Evolutionary conservation across 2,329 filamentous ascomycete genomes (phyloP).

Genomic region (Phialemoniopsis sp.): DNA sequence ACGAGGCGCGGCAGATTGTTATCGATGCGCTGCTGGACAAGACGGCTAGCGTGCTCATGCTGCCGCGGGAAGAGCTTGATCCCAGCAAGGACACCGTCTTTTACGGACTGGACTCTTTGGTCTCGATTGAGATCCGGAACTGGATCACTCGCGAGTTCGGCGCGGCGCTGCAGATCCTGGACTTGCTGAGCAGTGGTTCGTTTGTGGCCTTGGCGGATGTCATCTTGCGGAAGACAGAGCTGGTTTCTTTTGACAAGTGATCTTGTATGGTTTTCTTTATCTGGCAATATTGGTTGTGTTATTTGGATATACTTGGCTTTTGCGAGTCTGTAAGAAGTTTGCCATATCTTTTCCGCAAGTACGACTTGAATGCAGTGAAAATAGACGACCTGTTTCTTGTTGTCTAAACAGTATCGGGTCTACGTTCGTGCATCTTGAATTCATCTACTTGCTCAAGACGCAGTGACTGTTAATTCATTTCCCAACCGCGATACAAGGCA

Average conservation of each 20-base stretch:
- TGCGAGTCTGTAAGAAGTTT: no score
- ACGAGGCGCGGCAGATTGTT: slow-evolving; percentile 5
- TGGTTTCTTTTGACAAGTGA: slow-evolving; percentile 8
- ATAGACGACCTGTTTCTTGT: no score
- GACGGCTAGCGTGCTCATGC: slow-evolving; percentile 3
- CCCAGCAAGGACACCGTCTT: slow-evolving; percentile 7
- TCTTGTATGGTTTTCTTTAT: no score
- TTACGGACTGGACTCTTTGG: slow-evolving; percentile 10
- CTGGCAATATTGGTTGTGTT: no score
- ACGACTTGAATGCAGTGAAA: no score
- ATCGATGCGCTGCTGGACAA: slow-evolving; percentile 8
- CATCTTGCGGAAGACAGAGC: slow-evolving; percentile 7
- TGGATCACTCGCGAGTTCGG: slow-evolving; percentile 11
- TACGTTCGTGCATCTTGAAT: no score
- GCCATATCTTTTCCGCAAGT: no score
- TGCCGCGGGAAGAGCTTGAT: slow-evolving; percentile 5
- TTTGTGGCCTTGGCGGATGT: slow-evolving; percentile 6
- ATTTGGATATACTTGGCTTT: no score
- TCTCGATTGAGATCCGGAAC: slow-evolving; percentile 10
- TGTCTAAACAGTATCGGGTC: no score
- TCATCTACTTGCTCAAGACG: no score
- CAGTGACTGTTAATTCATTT: no score
- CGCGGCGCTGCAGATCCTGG: slow-evolving; percentile 8
- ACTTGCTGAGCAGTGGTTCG: slow-evolving; percentile 9
- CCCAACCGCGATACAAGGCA: no score